Evolutionary conservation across 352 stramenopile species (phyloP), one percentile per base, ranked within the genome.

Genomic region (Thalassiosira hispida): DNA sequence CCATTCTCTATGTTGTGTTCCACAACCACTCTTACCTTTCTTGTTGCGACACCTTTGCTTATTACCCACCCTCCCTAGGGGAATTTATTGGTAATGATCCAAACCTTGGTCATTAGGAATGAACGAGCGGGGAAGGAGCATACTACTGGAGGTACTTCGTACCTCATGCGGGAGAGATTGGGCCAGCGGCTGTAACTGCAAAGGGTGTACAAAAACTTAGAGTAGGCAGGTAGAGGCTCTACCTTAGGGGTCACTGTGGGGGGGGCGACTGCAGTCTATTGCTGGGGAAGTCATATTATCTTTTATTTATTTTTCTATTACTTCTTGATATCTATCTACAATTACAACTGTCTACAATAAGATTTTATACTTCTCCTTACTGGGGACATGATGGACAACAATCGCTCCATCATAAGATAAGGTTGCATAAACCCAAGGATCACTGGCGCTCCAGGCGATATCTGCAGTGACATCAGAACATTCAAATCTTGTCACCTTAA

Each of bases 331-430:
- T n/a, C n/a, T n/a, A n/a, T n/a, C n/a, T n/a, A n/a, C n/a, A n/a
- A n/a, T n/a, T n/a, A n/a, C n/a, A n/a, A n/a, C n/a, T n/a, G n/a
- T n/a, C 61, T 92, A 99, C 23, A 99, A 80, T 67, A 99, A 88
- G 85, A 99, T 99, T 78, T 99, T 99, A 88, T 99, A 99, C 83
- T 99, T 99, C 86, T 99, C 97, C 5, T 97, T 98, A 14, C 95
- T 98, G 31, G 97, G 97, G 31, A 99, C 97, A 76, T 98, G 93
- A 87, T 98, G 96, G 14, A 99, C 82, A 29, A 96, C 93, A 40
- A 98, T 88, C 42, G 95, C 93, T 6, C 97, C 97, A 84, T 99
- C 96, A 84, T 96, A 98, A 27, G 95, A 98, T 11, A 98, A 83
- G 1, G 95, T 98, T 27, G 93, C 94, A 77, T 98, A 98, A 56